Conservation (phyloP, 1,139 yeast species). For the Ogataea hybrid region DNA sequence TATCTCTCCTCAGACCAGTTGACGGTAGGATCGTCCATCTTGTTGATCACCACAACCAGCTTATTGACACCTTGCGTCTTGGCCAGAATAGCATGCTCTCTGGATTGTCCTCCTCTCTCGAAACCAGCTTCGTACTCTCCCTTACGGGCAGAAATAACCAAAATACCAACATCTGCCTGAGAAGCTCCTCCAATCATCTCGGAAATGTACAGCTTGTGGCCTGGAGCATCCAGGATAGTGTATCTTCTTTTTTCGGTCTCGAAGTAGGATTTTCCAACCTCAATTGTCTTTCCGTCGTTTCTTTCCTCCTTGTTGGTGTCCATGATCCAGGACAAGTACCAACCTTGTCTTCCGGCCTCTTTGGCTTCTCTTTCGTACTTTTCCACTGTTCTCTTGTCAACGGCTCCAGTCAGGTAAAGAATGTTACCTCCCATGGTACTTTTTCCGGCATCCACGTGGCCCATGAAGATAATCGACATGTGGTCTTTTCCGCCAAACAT, state of each 20-base stretch:
- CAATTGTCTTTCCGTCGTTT: conserved; percentile 97
- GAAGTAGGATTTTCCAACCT: conserved; percentile 95
- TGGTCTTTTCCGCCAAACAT: conserved; percentile 98
- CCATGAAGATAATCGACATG: conserved; percentile 95
- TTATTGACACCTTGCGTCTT: conserved; percentile 97
- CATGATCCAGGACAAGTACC: conserved; percentile 99
- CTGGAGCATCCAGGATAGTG: conserved; percentile 98
- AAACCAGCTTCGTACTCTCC: conserved; percentile 99
- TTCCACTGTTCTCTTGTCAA: conserved; percentile 98
- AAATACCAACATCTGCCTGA: conserved; percentile 96
- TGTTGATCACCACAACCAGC: conserved; percentile 89
- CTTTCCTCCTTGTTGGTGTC: conserved; percentile 99
- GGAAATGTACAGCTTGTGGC: conserved; percentile 97
- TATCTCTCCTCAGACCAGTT: conserved; percentile 95
- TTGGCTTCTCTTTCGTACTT: conserved; percentile 98
- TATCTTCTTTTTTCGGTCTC: conserved; percentile 98
- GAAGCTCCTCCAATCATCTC: conserved; percentile 99
- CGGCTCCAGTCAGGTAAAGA: conserved; percentile 90
- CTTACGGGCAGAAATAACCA: conserved; percentile 96
- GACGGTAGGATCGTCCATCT: conserved; percentile 99
- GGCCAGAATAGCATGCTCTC: conserved; percentile 97
- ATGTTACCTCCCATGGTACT: conserved; percentile 99
- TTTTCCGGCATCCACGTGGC: conserved; percentile 99
- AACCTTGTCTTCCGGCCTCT: conserved; percentile 99
- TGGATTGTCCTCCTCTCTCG: conserved; percentile 98